phyloP scores from a whole-genome alignment of 345 rosid genomes.

The Boechera stricta region DNA sequence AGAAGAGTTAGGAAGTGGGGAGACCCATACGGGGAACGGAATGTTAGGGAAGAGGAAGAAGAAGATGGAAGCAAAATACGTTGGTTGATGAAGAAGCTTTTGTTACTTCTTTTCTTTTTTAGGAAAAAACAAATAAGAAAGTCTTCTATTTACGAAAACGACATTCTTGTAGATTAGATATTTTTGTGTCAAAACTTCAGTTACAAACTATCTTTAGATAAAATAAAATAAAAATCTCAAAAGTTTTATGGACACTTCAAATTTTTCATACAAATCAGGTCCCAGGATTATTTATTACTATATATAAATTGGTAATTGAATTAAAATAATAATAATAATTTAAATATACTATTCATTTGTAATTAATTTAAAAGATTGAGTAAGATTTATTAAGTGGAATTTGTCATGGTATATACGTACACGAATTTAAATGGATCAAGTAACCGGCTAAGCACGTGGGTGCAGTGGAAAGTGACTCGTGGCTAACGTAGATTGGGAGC shows the following conservation, averaged over 20 bases:
- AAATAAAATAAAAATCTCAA: neutral
- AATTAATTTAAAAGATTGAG: neutral
- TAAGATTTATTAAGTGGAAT: neutral
- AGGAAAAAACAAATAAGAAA: conserved; percentile 8
- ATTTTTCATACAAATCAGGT: neutral
- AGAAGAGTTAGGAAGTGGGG: conserved; percentile 34
- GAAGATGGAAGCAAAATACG: conserved; percentile 38
- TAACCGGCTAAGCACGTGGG: conserved; percentile 42
- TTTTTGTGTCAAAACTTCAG: conserved; percentile 32
- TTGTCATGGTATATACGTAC: conserved; percentile 1
- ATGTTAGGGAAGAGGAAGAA: conserved; percentile 36
- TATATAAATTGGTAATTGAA: neutral
- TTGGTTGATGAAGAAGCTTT: conserved; percentile 32
- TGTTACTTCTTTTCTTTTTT: neutral
- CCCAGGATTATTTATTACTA: neutral
- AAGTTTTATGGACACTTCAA: neutral
- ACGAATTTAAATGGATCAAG: conserved; percentile 38
- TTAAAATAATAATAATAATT: neutral
- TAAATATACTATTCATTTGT: neutral
- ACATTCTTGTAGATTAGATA: conserved; percentile 39
- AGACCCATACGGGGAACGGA: conserved; percentile 42
- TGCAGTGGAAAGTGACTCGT: conserved; percentile 9
- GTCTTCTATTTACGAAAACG: conserved; percentile 45
- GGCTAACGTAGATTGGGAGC: conserved; percentile 34
- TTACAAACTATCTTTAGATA: conserved; percentile 31